Evolutionary conservation across 257 asterid species (phyloP).

Genomic region (Petunia secreta): DNA sequence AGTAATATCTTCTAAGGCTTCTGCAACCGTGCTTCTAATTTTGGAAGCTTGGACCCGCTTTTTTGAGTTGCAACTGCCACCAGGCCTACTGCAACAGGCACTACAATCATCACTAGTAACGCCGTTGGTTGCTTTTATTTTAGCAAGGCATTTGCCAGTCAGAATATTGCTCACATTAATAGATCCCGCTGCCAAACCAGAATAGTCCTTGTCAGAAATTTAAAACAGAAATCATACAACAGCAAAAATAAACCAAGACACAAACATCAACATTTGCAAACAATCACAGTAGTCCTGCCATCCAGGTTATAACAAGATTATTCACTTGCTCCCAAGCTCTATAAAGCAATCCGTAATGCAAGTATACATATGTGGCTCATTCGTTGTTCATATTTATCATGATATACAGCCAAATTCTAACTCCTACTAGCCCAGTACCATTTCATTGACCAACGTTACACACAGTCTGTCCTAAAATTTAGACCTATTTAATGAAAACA

Average conservation of each 20-base stretch:
- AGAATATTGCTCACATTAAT: slow-evolving; percentile 92
- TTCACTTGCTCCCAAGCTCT: slow-evolving; percentile 6
- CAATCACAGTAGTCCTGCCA: slow-evolving; percentile 7
- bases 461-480: neutral
- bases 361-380: neutral
- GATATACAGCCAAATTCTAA: neutral
- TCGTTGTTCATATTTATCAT: neutral
- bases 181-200: slow-evolving; percentile 76
- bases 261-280: slow-evolving; percentile 11
- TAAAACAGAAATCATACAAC: slow-evolving; percentile 3
- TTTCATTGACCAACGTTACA: neutral
- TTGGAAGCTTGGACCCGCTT: slow-evolving; percentile 55
- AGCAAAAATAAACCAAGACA: neutral
- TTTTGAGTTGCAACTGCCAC: slow-evolving; percentile 66
- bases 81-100: slow-evolving; percentile 55
- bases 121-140: slow-evolving; percentile 75
- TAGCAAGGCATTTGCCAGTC: slow-evolving; percentile 95
- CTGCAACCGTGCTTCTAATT: slow-evolving; percentile 69
- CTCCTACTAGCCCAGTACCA: neutral
- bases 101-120: slow-evolving; percentile 53
- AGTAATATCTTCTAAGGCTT: slow-evolving; percentile 94
- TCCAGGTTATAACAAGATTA: slow-evolving; percentile 4
- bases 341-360: neutral
- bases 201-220: slow-evolving; percentile 10
- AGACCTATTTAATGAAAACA: neutral